Evolutionary conservation across 2,329 filamentous ascomycete genomes (phyloP).

Genomic region (Botryotinia convoluta): DNA sequence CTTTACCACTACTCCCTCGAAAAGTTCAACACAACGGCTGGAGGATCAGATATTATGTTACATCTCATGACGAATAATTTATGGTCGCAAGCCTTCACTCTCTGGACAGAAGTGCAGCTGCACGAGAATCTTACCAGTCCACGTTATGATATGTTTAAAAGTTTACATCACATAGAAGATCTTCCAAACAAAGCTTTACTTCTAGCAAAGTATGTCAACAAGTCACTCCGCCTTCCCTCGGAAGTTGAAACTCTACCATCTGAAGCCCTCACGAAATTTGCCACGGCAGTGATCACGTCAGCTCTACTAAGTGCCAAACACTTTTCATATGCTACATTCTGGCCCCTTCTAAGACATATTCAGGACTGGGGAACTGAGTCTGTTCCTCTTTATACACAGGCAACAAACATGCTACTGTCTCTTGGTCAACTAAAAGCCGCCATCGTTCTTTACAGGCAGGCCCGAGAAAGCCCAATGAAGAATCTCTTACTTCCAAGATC

Average conservation of each 20-base stretch:
- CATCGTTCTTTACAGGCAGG: conserved; percentile 30
- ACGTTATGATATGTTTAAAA: conserved; percentile 24
- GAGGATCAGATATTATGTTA: conserved; percentile 30
- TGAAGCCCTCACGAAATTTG: conserved; percentile 23
- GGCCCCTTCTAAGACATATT: conserved; percentile 27
- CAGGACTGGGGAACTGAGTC: conserved; percentile 27
- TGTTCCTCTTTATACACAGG: conserved; percentile 25
- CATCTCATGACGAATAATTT: conserved; percentile 28
- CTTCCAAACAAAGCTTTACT: conserved; percentile 1
- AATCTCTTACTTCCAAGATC: conserved; percentile 23
- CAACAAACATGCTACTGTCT: conserved; percentile 27
- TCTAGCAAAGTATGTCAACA: conserved; percentile 25
- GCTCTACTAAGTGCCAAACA: conserved; percentile 24
- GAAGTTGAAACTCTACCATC: neutral
- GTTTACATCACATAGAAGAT: conserved; percentile 5
- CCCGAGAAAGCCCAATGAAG: conserved; percentile 23
- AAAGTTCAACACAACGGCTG: conserved; percentile 26
- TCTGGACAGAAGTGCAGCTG: conserved; percentile 28
- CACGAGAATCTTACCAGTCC: conserved; percentile 9
- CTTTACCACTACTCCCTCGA: conserved; percentile 27
- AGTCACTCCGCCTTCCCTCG: neutral
- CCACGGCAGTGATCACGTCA: conserved; percentile 24
- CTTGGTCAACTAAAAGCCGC: conserved; percentile 27
- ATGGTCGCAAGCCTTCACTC: conserved; percentile 31
- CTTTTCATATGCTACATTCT: conserved; percentile 24